phyloP scores from a whole-genome alignment of 345 rosid species.

The Eucalyptus urophylla region DNA sequence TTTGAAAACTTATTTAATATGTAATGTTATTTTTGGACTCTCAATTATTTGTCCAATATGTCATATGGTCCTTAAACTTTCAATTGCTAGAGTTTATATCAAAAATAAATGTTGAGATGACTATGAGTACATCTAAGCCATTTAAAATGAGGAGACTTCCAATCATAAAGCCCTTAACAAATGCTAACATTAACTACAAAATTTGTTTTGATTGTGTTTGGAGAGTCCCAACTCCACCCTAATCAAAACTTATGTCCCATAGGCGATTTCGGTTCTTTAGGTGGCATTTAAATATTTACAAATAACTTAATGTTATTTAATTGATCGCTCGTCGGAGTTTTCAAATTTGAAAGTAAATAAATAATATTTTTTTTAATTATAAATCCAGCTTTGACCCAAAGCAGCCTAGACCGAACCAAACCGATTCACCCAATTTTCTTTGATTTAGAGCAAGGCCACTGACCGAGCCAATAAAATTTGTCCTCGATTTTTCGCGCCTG shows the following conservation, averaged over 20 bases:
- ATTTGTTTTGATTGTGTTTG: not conserved
- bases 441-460: not conserved
- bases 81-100: not conserved
- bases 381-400: not conserved
- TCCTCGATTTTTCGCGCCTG: rapidly evolving
- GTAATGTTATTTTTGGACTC: not conserved
- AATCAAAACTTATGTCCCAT: not conserved
- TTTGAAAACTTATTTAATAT: not conserved
- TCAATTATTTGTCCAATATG: not conserved
- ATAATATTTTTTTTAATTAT: not conserved
- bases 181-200: not conserved
- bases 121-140: not conserved
- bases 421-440: not conserved
- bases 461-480: not conserved
- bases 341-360: not conserved
- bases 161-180: not conserved
- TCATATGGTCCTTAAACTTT: not conserved
- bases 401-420: not conserved
- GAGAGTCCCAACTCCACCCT: not conserved
- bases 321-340: not conserved
- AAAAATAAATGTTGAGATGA: not conserved
- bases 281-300: not conserved
- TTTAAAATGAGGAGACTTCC: not conserved
- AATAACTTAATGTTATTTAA: not conserved
- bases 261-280: not conserved